Conservation (phyloP, 2,329 filamentous ascomycete species). For the Didymella pinodella region DNA sequence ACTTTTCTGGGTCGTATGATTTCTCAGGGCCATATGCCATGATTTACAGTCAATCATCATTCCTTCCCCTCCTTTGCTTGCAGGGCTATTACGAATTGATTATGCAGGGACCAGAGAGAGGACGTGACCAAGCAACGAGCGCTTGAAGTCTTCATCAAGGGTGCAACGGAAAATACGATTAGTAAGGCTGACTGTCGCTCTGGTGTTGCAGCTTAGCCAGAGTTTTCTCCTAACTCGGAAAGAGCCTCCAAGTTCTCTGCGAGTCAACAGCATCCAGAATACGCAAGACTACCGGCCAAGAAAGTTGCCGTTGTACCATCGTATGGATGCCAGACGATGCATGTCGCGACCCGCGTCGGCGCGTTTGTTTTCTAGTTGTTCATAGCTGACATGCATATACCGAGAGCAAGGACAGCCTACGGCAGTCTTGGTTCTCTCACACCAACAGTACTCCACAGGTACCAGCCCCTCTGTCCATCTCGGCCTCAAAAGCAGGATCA, state of each 20-base stretch:
- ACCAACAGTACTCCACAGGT: neutral
- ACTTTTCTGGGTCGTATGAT: neutral
- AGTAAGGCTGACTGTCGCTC: conserved; percentile 13
- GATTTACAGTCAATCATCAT: neutral
- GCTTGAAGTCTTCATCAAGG: neutral
- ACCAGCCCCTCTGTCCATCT: neutral
- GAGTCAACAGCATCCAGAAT: neutral
- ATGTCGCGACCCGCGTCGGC: conserved; percentile 5
- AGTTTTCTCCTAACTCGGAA: neutral
- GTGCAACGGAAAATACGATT: neutral
- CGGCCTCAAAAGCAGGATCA: neutral
- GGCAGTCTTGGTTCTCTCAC: neutral
- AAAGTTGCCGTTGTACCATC: neutral
- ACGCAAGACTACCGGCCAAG: neutral
- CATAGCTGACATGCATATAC: conserved; percentile 7
- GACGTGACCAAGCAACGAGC: conserved; percentile 1
- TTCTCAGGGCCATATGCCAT: neutral
- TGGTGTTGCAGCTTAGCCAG: neutral
- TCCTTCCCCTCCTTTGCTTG: conserved; percentile 6
- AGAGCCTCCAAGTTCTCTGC: neutral
- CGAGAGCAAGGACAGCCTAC: neutral
- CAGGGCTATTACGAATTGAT: neutral
- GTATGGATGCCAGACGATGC: conserved; percentile 1
- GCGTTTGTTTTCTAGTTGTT: conserved; percentile 7
- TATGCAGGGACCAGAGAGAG: conserved; percentile 5